These are phyloP conservation scores for Tolypocladium paradoxum DNA, from an alignment of 2,329 filamentous ascomycete species.

Conservation along the genomic window DNA sequence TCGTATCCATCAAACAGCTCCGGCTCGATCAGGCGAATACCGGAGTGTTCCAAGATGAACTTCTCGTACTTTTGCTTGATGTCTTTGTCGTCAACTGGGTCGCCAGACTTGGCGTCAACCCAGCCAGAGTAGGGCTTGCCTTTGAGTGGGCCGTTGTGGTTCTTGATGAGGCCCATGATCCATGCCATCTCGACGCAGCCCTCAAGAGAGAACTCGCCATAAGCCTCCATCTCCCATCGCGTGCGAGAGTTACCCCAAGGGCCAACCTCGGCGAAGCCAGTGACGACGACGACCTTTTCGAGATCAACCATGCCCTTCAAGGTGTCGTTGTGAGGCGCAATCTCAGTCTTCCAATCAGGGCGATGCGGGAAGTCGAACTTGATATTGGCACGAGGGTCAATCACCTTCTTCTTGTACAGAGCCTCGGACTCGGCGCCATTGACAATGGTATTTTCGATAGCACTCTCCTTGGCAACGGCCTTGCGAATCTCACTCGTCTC, in stretches of 20 bases:
- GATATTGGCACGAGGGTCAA: constrained; percentile 93
- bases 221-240: constrained; percentile 98
- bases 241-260: constrained; percentile 98
- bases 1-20: constrained; percentile 96
- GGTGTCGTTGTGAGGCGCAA: constrained; percentile 76
- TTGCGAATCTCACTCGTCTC: constrained; percentile 89
- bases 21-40: constrained; percentile 94
- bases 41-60: constrained; percentile 88
- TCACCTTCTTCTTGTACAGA: constrained; percentile 86
- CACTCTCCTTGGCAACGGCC: constrained; percentile 89
- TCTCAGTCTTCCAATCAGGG: constrained; percentile 83
- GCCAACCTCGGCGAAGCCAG: constrained; percentile 89
- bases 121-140: constrained; percentile 93
- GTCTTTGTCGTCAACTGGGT: constrained; percentile 96
- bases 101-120: constrained; percentile 89
- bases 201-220: constrained; percentile 92
- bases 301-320: constrained; percentile 98
- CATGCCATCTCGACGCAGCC: constrained; percentile 99
- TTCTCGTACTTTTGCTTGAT: constrained; percentile 97
- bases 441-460: constrained; percentile 93
- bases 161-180: constrained; percentile 99
- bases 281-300: constrained; percentile 95
- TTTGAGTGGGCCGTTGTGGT: constrained; percentile 93
- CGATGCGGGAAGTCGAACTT: constrained; percentile 91
- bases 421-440: constrained; percentile 89